A percentile compares a stretch with the other conserved stretches of the same genome.
Conservation (phyloP, 495 filamentous ascomycete genomes). For the Letharia columbiana region DNA sequence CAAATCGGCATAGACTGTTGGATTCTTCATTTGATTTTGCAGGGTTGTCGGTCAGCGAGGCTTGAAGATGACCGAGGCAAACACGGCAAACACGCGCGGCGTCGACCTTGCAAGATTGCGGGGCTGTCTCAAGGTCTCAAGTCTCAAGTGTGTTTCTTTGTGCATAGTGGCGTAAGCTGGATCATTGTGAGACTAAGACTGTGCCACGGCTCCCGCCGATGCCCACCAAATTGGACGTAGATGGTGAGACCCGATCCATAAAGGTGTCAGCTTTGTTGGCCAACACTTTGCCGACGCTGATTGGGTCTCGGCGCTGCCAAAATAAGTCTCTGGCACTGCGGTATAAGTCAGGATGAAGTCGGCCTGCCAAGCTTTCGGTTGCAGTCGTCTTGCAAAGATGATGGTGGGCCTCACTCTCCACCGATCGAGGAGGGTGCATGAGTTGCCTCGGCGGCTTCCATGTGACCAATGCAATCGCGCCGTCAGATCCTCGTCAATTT, state of each 20-base stretch:
- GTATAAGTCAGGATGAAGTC: not conserved
- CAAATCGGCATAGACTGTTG: not conserved
- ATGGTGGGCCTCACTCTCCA: not conserved
- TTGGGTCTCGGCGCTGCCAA: slow-evolving; percentile 1
- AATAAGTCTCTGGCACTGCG: not conserved
- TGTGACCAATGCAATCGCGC: slow-evolving; percentile 4
- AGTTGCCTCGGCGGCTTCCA: not conserved
- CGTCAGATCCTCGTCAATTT: slow-evolving; percentile 5
- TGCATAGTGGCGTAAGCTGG: slow-evolving; percentile 13
- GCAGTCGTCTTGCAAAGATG: not conserved
- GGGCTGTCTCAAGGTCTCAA: slow-evolving; percentile 6
- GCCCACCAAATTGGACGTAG: not conserved
- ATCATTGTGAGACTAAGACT: not conserved
- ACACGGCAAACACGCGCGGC: slow-evolving; percentile 14
- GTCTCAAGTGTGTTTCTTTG: slow-evolving; percentile 6
- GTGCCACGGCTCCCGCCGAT: slow-evolving; percentile 3
- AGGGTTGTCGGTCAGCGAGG: slow-evolving; percentile 6
- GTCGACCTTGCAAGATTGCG: slow-evolving; percentile 10
- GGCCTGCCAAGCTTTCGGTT: not conserved
- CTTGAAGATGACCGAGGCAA: slow-evolving; percentile 3
- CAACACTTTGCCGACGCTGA: not conserved
- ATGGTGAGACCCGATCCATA: slow-evolving; percentile 8
- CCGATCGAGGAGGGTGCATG: not conserved
- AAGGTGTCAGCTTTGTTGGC: slow-evolving; percentile 6
- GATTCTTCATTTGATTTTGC: not conserved